phyloP scores from a whole-genome alignment of 768 basidiomycete genomes.

The Inosperma sp. region DNA sequence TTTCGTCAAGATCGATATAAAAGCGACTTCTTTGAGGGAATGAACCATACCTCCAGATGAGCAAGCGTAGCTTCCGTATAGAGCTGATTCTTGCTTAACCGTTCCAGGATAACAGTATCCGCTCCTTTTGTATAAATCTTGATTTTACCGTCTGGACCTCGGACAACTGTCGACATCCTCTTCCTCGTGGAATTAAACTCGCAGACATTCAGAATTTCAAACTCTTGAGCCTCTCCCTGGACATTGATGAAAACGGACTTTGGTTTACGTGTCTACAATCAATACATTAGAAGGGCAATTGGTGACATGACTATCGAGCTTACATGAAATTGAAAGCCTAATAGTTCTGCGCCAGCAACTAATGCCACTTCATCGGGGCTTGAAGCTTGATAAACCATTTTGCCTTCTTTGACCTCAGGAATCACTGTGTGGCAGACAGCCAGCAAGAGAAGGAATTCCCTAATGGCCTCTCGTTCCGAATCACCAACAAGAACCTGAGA shows the following conservation, averaged over 20 bases:
- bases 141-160: constrained; percentile 83
- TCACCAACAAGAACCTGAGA: constrained; percentile 23
- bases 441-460: constrained; percentile 76
- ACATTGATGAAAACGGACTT: constrained; percentile 90
- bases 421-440: constrained; percentile 99
- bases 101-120: constrained; percentile 94
- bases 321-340: constrained; percentile 94
- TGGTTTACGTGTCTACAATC: constrained; percentile 81
- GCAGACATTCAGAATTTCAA: constrained; percentile 91
- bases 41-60: constrained; percentile 75
- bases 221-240: constrained; percentile 68
- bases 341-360: constrained; percentile 86
- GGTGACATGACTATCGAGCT: constrained; percentile 28
- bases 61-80: constrained; percentile 81
- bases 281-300: constrained; percentile 3
- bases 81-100: constrained; percentile 78
- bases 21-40: neutral
- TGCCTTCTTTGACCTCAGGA: constrained; percentile 85
- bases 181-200: constrained; percentile 99
- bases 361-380: constrained; percentile 98
- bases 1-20: neutral
- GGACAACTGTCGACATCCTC: constrained; percentile 94
- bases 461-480: constrained; percentile 50
- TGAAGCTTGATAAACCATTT: constrained; percentile 90
- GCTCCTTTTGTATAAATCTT: constrained; percentile 97